phyloP scores from a whole-genome alignment of 371 early-diverging fungal species.

The Apophysomyces ossiformis region DNA sequence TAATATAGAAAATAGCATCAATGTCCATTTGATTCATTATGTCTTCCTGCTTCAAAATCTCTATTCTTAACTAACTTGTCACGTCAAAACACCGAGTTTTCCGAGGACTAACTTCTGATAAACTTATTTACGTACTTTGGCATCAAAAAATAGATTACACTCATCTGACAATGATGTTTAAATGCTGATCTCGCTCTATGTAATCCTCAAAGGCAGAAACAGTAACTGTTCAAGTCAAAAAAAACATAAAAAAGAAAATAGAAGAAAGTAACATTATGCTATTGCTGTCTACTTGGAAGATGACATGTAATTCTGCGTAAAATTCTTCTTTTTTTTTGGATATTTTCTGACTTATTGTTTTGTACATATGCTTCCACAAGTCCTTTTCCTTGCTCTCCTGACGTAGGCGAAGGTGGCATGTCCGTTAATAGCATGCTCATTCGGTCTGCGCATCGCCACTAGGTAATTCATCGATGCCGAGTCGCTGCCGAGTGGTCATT shows the following conservation, averaged over 20 bases:
- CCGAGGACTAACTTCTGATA: not conserved
- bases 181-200: not conserved
- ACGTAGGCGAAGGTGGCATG: not conserved
- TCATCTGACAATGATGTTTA: too few relatives aligned
- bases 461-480: slow-evolving; percentile 11
- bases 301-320: too few relatives aligned
- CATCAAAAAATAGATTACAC: too few relatives aligned
- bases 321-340: too few relatives aligned
- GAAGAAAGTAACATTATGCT: too few relatives aligned
- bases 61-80: not conserved
- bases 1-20: not conserved
- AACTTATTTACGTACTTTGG: not conserved
- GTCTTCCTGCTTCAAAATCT: not conserved
- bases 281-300: too few relatives aligned
- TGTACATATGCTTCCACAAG: too few relatives aligned
- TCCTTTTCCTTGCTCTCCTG: not conserved
- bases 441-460: not conserved
- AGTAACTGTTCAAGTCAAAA: not conserved
- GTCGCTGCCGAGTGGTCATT: slow-evolving; percentile 9
- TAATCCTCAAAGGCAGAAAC: not conserved
- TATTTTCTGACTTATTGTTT: too few relatives aligned
- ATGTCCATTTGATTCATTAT: not conserved
- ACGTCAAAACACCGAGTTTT: not conserved
- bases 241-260: too few relatives aligned
- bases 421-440: not conserved